Percentiles rank a stretch among this genome's conserved stretches.
Conservation (phyloP, 2,329 filamentous ascomycete species). For the Pseudopyrenochaeta lycopersici region DNA sequence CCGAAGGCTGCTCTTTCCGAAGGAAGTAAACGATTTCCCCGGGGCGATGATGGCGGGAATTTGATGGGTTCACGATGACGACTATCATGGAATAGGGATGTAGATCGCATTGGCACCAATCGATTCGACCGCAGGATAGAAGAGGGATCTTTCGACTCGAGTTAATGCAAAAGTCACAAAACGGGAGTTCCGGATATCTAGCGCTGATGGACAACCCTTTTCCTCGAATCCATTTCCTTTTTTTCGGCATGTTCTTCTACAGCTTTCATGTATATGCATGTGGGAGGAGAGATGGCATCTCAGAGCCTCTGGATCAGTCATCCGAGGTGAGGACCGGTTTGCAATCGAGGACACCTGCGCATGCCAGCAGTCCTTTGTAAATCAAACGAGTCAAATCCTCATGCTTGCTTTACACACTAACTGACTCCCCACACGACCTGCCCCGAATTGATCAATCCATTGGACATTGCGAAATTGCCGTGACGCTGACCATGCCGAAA, state of each 20-base stretch:
- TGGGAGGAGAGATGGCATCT: conserved; percentile 54
- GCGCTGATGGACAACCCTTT: conserved; percentile 52
- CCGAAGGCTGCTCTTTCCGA: conserved; percentile 99
- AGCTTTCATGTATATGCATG: conserved; percentile 54
- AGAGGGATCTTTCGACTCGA: conserved; percentile 55
- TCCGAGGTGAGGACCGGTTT: conserved; percentile 52
- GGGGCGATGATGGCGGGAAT: conserved; percentile 37
- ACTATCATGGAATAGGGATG: conserved; percentile 49
- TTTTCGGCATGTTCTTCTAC: conserved; percentile 49
- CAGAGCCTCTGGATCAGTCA: conserved; percentile 48
- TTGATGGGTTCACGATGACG: conserved; percentile 49
- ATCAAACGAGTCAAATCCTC: conserved; percentile 48
- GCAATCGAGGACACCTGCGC: conserved; percentile 59
- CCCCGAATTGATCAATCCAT: too few species aligned
- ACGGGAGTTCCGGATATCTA: conserved; percentile 57
- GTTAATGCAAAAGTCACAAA: conserved; percentile 52
- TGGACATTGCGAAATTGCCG: too few species aligned
- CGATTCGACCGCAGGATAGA: conserved; percentile 55
- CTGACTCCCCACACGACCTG: too few species aligned
- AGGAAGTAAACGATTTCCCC: conserved; percentile 82
- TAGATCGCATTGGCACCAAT: conserved; percentile 53
- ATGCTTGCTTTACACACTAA: conserved; percentile 30
- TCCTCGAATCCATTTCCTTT: conserved; percentile 49
- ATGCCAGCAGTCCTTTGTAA: conserved; percentile 54
- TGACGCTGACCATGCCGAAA: too few species aligned